Evolutionary conservation across 768 basidiomycete species (phyloP).

Genomic region (Calocybe gangraenosa): DNA sequence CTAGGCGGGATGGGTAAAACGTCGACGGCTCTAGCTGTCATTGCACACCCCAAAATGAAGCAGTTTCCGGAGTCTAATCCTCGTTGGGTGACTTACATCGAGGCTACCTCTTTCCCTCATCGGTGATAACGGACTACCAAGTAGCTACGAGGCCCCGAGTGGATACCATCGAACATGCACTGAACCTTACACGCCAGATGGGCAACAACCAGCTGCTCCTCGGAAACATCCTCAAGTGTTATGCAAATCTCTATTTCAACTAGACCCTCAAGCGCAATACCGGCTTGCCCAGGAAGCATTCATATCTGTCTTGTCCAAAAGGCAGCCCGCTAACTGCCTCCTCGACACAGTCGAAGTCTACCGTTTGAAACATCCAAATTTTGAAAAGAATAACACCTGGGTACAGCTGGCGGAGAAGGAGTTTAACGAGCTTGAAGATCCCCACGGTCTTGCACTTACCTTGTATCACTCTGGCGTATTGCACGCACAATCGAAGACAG

Average conservation of each 20-base stretch:
- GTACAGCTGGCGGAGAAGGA: neutral
- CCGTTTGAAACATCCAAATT: neutral
- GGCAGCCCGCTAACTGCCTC: neutral
- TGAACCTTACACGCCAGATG: neutral
- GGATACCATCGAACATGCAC: slow-evolving; percentile 10
- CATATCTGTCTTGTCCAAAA: neutral
- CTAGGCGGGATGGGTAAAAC: slow-evolving; percentile 39
- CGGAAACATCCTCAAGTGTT: neutral
- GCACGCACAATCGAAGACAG: neutral
- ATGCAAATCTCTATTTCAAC: neutral
- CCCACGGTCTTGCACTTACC: neutral
- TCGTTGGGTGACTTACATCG: slow-evolving; percentile 32
- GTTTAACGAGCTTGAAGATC: slow-evolving; percentile 1
- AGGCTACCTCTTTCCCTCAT: slow-evolving; percentile 20
- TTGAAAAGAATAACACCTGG: neutral
- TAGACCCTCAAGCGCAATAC: neutral
- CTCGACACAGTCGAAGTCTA: neutral
- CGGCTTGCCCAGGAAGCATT: neutral
- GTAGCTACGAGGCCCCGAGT: slow-evolving; percentile 12
- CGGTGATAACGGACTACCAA: slow-evolving; percentile 16
- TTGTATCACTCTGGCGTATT: neutral
- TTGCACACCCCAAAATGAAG: slow-evolving; percentile 19
- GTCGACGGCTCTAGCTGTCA: slow-evolving; percentile 28
- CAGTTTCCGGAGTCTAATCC: slow-evolving; percentile 18
- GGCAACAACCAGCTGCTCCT: neutral